These are phyloP conservation scores for Nakazawaea molendinolei DNA, from an alignment of 805 yeast species.

Conservation along the genomic window DNA sequence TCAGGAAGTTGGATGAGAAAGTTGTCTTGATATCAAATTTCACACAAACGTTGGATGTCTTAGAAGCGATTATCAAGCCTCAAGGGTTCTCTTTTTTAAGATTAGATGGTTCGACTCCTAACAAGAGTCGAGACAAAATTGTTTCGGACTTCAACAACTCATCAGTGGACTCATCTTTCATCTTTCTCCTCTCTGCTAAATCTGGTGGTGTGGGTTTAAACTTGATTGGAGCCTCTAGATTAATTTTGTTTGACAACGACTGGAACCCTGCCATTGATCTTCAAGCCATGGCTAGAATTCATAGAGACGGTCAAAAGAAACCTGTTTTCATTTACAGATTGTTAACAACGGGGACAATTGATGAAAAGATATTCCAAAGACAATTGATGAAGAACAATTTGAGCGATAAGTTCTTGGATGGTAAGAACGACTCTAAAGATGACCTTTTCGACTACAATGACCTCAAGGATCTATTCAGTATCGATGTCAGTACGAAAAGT, in stretches of 20 bases:
- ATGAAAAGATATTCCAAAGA: conserved; percentile 89
- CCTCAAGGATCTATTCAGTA: conserved; percentile 66
- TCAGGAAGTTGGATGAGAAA: conserved; percentile 51
- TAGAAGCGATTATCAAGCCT: conserved; percentile 49
- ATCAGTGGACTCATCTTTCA: conserved; percentile 35
- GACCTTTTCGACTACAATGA: conserved; percentile 66
- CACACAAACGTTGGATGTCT: conserved; percentile 77
- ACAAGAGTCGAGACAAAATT: conserved; percentile 52
- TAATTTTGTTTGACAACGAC: conserved; percentile 84
- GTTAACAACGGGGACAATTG: conserved; percentile 83
- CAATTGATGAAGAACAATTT: conserved; percentile 79
- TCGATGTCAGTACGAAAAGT: conserved; percentile 41
- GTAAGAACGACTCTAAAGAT: conserved; percentile 37
- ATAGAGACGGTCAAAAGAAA: conserved; percentile 83
- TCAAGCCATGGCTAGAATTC: conserved; percentile 94
- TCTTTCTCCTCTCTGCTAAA: conserved; percentile 77
- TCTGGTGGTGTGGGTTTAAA: conserved; percentile 94
- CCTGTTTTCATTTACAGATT: conserved; percentile 80
- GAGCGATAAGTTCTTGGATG: conserved; percentile 61
- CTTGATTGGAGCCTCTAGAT: conserved; percentile 81
- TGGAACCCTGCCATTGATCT: conserved; percentile 94
- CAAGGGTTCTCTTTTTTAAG: conserved; percentile 48
- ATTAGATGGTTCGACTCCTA: conserved; percentile 80
- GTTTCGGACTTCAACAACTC: conserved; percentile 64
- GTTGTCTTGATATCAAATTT: conserved; percentile 82